Base-by-base conservation (phyloP, 306 rosid species). In the Cucumis hystrix region DNA sequence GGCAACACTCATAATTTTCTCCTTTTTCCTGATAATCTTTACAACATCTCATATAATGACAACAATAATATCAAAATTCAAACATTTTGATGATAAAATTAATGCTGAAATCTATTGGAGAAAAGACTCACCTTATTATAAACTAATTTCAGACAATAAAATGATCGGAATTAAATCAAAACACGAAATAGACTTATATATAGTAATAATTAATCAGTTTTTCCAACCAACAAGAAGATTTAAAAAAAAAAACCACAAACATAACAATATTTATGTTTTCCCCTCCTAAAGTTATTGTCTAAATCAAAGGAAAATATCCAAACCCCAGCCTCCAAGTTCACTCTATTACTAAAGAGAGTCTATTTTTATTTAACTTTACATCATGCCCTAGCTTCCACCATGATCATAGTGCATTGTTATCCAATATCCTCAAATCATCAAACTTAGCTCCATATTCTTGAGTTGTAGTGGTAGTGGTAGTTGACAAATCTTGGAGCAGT, bases 361-460 rank as follows among this genome's bases (percentile, higher is more conserved):
- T 6, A n/a, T 23, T 45, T 20, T 69, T 69, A 69, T 21, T 47
- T 47, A 47, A 47, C 40, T 70, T 70, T 70, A 70, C 75, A 70
- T 47, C 3, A 5, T 12, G 13, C 7, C 35, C 52, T 47, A 47
- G 52, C 52, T 47, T 47, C 52, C 75, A 9, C 21, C 57, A 23
- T 70, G 40, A 70, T 70, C 75, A 70, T 47, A 45, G 10, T 65
- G 28, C 72, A 37, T 16, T 33, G 43, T 25, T 28, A 64, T 35
- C 72, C 15, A 43, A 41, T 45, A 74, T 54, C 63, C 20, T 81
- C 79, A 81, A 67, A 60, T 85, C 86, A 78, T 79, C 74, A 57
- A 85, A 83, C 77, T 56, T 79, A 72, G 77, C 79, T 80, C 16
- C 9, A 65, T 78, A 56, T 40, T 75, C 35, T 33, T 75, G 80